phyloP scores from a whole-genome alignment of 176 grass and related monocot species.

The Lolium rigidum region DNA sequence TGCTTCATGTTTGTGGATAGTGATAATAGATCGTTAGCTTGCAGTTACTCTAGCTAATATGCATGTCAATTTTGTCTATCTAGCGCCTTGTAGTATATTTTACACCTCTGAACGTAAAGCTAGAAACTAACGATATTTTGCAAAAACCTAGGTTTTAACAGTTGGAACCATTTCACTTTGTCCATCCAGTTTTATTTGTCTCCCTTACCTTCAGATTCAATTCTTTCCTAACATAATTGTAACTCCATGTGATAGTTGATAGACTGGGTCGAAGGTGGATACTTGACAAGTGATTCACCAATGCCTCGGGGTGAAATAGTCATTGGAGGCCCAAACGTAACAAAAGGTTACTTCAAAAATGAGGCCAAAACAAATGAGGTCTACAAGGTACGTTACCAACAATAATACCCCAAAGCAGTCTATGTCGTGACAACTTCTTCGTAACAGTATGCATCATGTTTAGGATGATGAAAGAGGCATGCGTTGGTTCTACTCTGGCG shows the following conservation, averaged over 20 bases:
- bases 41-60: not conserved
- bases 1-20: not conserved
- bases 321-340: constrained; percentile 90
- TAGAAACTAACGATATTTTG: not conserved
- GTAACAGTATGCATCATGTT: constrained; percentile 17
- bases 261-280: constrained; percentile 91
- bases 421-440: not conserved
- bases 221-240: constrained; percentile 23
- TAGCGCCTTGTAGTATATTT: constrained; percentile 17
- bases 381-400: constrained; percentile 68
- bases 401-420: not conserved
- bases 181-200: constrained; percentile 9
- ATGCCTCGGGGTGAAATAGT: constrained; percentile 97
- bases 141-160: not conserved
- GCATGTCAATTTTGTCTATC: not conserved
- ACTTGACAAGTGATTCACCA: constrained; percentile 78
- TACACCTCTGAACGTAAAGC: not conserved
- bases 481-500: constrained; percentile 94
- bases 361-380: constrained; percentile 92
- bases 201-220: not conserved
- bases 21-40: not conserved
- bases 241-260: constrained; percentile 64
- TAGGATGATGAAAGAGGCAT: constrained; percentile 87
- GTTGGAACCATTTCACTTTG: not conserved
- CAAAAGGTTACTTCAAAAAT: constrained; percentile 90